Conservation (phyloP, 1,284 basidiomycete genomes). For the Pseudomicrostroma phylloplanum region DNA sequence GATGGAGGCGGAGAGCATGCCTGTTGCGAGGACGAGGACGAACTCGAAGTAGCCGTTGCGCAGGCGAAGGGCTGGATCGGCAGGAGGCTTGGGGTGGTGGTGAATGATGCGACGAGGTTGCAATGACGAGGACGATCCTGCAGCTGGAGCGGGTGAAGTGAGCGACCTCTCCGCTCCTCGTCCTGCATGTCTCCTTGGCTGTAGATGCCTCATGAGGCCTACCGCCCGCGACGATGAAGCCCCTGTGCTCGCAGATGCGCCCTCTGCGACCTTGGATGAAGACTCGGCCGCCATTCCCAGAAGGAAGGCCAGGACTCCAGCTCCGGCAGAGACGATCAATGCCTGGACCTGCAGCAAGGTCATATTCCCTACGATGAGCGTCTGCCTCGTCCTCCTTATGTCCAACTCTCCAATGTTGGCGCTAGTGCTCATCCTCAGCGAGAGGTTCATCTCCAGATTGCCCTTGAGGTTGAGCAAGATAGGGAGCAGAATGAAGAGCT, state of each 20-base stretch:
- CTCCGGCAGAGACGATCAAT: conserved; percentile 77
- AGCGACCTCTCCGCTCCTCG: neutral
- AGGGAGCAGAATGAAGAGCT: conserved; percentile 92
- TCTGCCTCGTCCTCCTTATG: conserved; percentile 61
- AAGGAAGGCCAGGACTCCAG: conserved; percentile 70
- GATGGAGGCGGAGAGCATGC: conserved; percentile 78
- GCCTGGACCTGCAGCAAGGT: conserved; percentile 88
- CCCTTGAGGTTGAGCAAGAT: conserved; percentile 93
- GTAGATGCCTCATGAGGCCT: neutral
- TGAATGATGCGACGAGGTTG: conserved; percentile 47
- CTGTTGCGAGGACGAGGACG: conserved; percentile 76
- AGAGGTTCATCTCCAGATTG: conserved; percentile 85
- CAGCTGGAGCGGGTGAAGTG: conserved; percentile 45
- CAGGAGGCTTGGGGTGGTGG: conserved; percentile 32
- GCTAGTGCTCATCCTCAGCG: conserved; percentile 54
- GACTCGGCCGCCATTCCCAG: conserved; percentile 57
- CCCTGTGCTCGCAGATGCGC: too few species aligned
- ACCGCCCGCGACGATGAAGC: too few species aligned
- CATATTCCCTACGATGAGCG: conserved; percentile 74
- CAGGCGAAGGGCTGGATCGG: conserved; percentile 39
- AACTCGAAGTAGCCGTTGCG: conserved; percentile 57
- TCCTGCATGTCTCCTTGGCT: neutral
- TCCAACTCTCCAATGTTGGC: conserved; percentile 81
- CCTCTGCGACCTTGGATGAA: too few species aligned
- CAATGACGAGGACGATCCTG: too few species aligned